Conservation (phyloP, 768 basidiomycete genomes). For the Tulasnella sp. region DNA sequence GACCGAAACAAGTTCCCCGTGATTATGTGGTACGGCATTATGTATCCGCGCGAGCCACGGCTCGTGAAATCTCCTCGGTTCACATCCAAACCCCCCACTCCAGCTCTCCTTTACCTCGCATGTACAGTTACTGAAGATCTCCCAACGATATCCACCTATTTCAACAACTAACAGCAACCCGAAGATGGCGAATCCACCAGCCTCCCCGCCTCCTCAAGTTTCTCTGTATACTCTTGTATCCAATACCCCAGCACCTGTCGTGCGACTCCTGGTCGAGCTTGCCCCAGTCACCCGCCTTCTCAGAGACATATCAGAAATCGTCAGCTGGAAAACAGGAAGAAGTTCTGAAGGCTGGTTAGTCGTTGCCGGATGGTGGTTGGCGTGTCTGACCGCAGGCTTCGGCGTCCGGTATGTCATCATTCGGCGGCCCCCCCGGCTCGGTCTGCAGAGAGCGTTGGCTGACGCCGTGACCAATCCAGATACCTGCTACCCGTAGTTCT, state of each 20-base stretch:
- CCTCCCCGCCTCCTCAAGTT: conserved; percentile 16
- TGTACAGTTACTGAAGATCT: neutral
- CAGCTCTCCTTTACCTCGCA: neutral
- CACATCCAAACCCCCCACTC: neutral
- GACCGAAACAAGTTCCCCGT: neutral
- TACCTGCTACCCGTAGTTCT: conserved; percentile 16
- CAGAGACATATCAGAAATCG: conserved; percentile 47
- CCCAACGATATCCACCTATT: neutral
- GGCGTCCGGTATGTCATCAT: conserved; percentile 48
- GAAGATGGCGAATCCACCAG: conserved; percentile 1
- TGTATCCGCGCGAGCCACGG: neutral
- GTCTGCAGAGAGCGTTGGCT: neutral
- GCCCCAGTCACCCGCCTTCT: conserved; percentile 50
- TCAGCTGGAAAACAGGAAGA: conserved; percentile 52
- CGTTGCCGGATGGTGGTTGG: conserved; percentile 71
- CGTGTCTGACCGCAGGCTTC: conserved; percentile 58
- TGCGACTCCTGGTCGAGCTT: conserved; percentile 58
- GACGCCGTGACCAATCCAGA: neutral
- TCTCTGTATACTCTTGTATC: conserved; percentile 30
- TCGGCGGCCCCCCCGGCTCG: neutral
- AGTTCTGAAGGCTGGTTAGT: conserved; percentile 64
- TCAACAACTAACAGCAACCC: neutral
- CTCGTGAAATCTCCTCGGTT: conserved; percentile 4
- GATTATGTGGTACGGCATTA: neutral
- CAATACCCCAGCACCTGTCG: conserved; percentile 54